Evolutionary conservation across 345 rosid genomes (phyloP), one percentile per base, ranked within the genome.

Genomic region (Aegle marmelos): DNA sequence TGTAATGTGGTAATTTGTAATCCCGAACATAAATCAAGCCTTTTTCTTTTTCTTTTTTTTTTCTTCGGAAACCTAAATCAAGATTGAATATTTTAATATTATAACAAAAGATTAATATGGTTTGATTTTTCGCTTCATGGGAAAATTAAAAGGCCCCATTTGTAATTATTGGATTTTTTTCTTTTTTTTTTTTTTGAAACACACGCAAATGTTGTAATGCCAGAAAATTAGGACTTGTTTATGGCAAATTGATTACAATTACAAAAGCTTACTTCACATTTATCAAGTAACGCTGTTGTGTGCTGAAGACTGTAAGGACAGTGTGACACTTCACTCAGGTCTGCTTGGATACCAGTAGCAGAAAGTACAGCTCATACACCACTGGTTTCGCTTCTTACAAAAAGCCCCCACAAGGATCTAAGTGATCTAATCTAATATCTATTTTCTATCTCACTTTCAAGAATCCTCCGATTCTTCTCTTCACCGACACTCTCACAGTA

Each of bases 401-500:
- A 33, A 10, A 9, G 7, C 6, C 22, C 31, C 31, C 70, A n/a
- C 45, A 10, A 39, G 0, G 1, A 13, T 45, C 50, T 0, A 45
- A 45, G 50, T 45, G 0, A 3, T 45, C 50, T 45, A 45, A 45
- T 3, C 17, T 2, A 41, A 0, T 10, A 10, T 41, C 50, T 45
- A 13, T 45, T 41, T 11, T 41, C 50, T 13, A 45, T 13, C 50
- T 45, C 50, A 11, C 5, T 45, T 13, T 53, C 22, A 53, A 53
- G 57, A 53, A 59, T 24, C 67, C 16, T 28, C 25, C 22, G 37
- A n/a, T 62, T 33, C 13, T 56, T 67, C 73, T 36, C 37, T 34
- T 50, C 85, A 70, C 85, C 85, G 76, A 78, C 83, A 76, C 24
- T 5, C 9, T 70, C 14, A 11, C 31, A 13, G 50, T 17, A 24